Conservation (phyloP, 192 early-diverging fungal species). For the Spizellomyces punctatus region DNA sequence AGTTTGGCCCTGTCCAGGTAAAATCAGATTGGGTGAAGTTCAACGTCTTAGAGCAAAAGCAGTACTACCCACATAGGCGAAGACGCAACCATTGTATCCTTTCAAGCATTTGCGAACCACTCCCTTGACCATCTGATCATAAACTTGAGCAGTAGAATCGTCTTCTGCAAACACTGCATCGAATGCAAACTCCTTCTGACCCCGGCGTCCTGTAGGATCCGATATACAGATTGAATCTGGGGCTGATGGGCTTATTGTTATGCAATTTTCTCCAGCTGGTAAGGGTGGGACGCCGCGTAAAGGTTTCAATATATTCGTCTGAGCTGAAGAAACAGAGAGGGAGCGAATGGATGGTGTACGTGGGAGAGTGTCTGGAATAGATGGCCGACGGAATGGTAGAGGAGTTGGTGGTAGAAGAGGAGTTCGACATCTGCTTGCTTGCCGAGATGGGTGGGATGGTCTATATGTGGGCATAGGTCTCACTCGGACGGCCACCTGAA, state of each 20-base stretch:
- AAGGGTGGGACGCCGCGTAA: not conserved
- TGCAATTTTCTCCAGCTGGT: constrained; percentile 7
- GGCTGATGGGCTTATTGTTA: not conserved
- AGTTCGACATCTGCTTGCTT: not conserved
- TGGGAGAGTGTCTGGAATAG: not conserved
- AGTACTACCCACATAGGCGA: constrained; percentile 37
- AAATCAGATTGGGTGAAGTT: not conserved
- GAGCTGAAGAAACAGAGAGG: not conserved
- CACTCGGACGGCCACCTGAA: constrained; percentile 25
- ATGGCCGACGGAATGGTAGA: not conserved
- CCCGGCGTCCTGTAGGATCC: constrained; percentile 6
- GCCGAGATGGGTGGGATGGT: not conserved
- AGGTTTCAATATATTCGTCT: not conserved
- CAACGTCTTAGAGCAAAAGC: not conserved
- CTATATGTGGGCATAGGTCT: constrained; percentile 12
- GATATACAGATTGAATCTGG: constrained; percentile 6
- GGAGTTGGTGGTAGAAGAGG: not conserved
- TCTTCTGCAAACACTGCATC: constrained; percentile 33
- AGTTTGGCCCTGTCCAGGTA: constrained; percentile 36
- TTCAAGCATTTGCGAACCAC: constrained; percentile 39
- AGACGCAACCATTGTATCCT: constrained; percentile 50
- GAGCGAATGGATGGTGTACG: constrained; percentile 3
- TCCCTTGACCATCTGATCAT: constrained; percentile 21
- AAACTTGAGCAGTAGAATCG: constrained; percentile 16
- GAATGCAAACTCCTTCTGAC: constrained; percentile 26